Percentiles rank a stretch among this genome's conserved stretches.
Evolutionary conservation across 768 basidiomycete genomes (phyloP).

Genomic region (Mycena leptocephala): DNA sequence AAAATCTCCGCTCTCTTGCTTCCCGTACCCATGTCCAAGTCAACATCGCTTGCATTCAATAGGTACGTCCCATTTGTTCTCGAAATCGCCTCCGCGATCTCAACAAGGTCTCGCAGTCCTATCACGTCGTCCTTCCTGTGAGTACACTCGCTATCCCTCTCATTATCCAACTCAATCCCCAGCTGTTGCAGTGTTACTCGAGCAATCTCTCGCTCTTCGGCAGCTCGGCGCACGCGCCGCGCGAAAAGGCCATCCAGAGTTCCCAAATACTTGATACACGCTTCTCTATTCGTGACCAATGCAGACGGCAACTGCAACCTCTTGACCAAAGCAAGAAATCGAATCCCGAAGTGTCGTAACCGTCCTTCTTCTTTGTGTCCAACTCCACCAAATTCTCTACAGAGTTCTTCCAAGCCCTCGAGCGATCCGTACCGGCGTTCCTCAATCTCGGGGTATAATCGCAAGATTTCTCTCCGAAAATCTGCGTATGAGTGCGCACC

Average conservation of each 20-base stretch:
- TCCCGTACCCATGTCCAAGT: no score
- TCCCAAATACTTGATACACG: neutral
- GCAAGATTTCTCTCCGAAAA: neutral
- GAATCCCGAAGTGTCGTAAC: neutral
- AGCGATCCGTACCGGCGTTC: neutral
- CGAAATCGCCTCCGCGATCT: slow-evolving; percentile 1
- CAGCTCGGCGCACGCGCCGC: neutral
- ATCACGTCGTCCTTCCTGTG: neutral
- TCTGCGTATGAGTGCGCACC: neutral
- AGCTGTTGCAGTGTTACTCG: neutral
- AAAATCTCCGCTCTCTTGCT: neutral
- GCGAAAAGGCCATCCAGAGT: neutral
- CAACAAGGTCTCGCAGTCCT: neutral
- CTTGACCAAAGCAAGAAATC: neutral
- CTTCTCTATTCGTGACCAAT: neutral
- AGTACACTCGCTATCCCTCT: neutral
- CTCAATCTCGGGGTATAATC: slow-evolving; percentile 1
- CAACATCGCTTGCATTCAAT: neutral
- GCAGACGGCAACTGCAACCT: neutral
- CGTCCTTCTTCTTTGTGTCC: neutral
- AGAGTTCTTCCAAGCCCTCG: neutral
- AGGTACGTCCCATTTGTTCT: neutral
- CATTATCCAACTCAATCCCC: neutral
- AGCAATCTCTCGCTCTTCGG: neutral
- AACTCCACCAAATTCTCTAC: neutral